A percentile compares a stretch with the other conserved stretches of the same genome.
phyloP scores from a whole-genome alignment of 2,329 filamentous ascomycete species.

The Colletotrichum plurivorum region DNA sequence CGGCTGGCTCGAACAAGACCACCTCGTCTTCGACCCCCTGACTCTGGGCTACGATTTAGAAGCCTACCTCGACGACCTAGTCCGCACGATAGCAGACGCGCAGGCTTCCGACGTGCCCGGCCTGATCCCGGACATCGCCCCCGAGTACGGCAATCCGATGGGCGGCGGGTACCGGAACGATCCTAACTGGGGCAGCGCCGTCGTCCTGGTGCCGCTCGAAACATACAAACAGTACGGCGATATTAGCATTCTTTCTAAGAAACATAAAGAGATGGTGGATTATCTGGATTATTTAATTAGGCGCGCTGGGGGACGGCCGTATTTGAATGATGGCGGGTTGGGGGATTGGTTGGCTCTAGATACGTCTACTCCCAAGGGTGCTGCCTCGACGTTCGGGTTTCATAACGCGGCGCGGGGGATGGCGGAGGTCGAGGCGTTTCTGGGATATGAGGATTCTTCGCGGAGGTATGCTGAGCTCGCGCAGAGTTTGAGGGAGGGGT shows the following conservation, averaged over 20 bases:
- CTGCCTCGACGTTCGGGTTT: constrained; percentile 33
- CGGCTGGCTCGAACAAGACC: constrained; percentile 40
- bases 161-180: constrained; percentile 37
- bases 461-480: constrained; percentile 18
- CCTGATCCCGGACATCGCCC: constrained; percentile 35
- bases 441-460: constrained; percentile 24
- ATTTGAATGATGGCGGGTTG: constrained; percentile 36
- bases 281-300: constrained; percentile 36
- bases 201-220: constrained; percentile 29
- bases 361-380: constrained; percentile 23
- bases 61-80: constrained; percentile 32
- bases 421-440: constrained; percentile 31
- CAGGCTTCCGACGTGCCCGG: constrained; percentile 31
- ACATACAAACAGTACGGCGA: constrained; percentile 38
- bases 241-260: constrained; percentile 11
- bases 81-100: constrained; percentile 38
- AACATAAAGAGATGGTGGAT: constrained; percentile 29
- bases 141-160: constrained; percentile 33
- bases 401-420: constrained; percentile 23
- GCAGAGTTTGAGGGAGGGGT: neutral
- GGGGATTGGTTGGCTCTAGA: constrained; percentile 33
- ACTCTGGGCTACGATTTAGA: constrained; percentile 31
- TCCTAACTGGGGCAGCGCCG: constrained; percentile 39
- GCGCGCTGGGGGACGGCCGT: constrained; percentile 18
- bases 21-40: constrained; percentile 32